phyloP scores from a whole-genome alignment of 2,329 filamentous ascomycete genomes.

The Remersonia thermophila region DNA sequence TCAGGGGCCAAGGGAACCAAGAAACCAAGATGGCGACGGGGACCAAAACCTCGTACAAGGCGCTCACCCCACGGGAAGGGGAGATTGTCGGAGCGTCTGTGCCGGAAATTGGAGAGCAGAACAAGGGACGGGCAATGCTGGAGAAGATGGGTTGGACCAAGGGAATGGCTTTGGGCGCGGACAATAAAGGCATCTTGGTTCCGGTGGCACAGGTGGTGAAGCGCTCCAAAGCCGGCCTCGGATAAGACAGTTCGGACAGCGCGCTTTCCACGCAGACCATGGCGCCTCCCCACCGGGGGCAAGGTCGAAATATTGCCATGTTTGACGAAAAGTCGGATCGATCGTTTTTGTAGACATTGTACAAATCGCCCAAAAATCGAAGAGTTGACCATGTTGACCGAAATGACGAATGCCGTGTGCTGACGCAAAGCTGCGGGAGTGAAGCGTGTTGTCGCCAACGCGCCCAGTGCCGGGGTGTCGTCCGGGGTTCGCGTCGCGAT shows the following conservation, averaged over 20 bases:
- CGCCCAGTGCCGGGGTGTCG: too few species aligned
- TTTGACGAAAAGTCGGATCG: neutral
- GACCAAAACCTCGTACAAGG: conserved; percentile 19
- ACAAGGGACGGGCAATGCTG: conserved; percentile 74
- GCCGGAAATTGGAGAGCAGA: conserved; percentile 70
- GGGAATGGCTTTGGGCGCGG: conserved; percentile 70
- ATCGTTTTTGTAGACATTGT: too few species aligned
- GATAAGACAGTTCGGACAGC: conserved; percentile 26
- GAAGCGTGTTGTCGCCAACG: too few species aligned
- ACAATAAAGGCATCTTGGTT: conserved; percentile 80
- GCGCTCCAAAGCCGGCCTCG: conserved; percentile 71
- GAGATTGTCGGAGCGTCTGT: conserved; percentile 79
- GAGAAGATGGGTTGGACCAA: conserved; percentile 96
- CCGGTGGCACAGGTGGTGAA: conserved; percentile 83
- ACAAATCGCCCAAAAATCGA: too few species aligned
- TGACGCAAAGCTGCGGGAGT: too few species aligned
- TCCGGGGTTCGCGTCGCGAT: too few species aligned
- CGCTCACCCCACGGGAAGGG: conserved; percentile 61
- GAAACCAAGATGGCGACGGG: conserved; percentile 14
- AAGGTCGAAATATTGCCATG: neutral
- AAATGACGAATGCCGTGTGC: too few species aligned
- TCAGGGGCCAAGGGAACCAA: conserved; percentile 15
- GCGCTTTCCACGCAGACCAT: too few species aligned
- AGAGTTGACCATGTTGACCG: too few species aligned
- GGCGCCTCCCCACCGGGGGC: neutral